These are phyloP conservation scores for Ceriops decandra DNA, from an alignment of 345 rosid species.

Conservation along the genomic window DNA sequence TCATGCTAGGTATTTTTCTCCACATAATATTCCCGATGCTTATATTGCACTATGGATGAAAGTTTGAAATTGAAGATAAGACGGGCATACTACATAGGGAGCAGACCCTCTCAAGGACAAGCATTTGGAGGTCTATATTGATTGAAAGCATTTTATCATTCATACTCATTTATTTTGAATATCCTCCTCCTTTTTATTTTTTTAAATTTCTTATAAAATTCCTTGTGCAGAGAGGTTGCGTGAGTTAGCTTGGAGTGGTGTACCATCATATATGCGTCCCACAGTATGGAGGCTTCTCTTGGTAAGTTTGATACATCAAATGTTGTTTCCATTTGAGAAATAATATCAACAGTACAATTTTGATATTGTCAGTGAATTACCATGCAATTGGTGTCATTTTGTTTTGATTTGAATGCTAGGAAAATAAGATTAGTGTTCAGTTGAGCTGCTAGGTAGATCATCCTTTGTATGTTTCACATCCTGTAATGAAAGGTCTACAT, in stretches of 20 bases:
- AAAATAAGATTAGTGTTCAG: not conserved
- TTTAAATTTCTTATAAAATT: conserved; percentile 3
- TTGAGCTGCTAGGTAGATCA: not conserved
- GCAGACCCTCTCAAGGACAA: too few relatives aligned
- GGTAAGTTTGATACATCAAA: conserved; percentile 45
- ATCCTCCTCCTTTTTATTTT: not conserved
- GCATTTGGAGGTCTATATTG: too few relatives aligned
- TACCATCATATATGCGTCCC: conserved; percentile 91
- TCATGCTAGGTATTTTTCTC: conserved; percentile 58
- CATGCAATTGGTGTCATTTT: not conserved
- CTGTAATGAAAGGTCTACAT: not conserved
- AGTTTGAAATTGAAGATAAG: not conserved
- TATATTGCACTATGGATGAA: not conserved
- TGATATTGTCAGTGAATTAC: not conserved
- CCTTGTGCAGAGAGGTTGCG: conserved; percentile 68
- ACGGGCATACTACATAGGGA: too few relatives aligned
- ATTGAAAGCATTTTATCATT: not conserved
- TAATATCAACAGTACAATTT: not conserved
- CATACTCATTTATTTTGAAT: not conserved
- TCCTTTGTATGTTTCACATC: not conserved
- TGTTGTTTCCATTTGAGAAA: not conserved
- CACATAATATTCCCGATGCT: not conserved
- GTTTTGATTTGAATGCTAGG: not conserved
- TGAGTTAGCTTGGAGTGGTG: conserved; percentile 95
- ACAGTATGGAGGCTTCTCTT: conserved; percentile 89